Evolutionary conservation across 2,329 filamentous ascomycete species (phyloP).

Genomic region (Stemphylium vesicarium): DNA sequence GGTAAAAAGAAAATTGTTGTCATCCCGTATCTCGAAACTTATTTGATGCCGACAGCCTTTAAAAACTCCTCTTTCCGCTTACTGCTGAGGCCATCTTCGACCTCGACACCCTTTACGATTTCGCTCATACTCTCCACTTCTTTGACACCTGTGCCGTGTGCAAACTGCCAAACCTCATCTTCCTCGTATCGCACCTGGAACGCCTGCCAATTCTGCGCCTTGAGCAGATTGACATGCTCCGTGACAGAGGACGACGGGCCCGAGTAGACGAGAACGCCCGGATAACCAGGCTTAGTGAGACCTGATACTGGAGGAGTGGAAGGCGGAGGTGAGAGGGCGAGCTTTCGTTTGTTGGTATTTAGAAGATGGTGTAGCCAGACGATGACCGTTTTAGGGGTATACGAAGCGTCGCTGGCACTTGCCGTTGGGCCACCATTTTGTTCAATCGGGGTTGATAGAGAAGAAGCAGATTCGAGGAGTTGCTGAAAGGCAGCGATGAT

Average conservation of each 20-base stretch:
- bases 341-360: constrained; percentile 55
- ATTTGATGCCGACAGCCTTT: constrained; percentile 46
- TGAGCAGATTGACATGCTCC: constrained; percentile 52
- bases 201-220: constrained; percentile 54
- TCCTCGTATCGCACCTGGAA: constrained; percentile 54
- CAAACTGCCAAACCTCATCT: constrained; percentile 48
- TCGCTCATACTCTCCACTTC: constrained; percentile 56
- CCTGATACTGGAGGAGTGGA: constrained; percentile 42
- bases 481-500: constrained; percentile 50
- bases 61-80: constrained; percentile 39
- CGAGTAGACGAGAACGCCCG: constrained; percentile 53
- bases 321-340: constrained; percentile 46
- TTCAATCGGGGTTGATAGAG: background rate
- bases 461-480: constrained; percentile 6
- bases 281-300: constrained; percentile 56
- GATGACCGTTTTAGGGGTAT: constrained; percentile 47
- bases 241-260: constrained; percentile 47
- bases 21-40: background rate
- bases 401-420: background rate
- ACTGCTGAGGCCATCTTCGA: constrained; percentile 5
- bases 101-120: constrained; percentile 47
- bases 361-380: constrained; percentile 57
- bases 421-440: background rate
- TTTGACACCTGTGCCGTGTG: constrained; percentile 48
- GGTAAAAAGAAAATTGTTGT: too few species aligned